Conservation (phyloP, 2,329 filamentous ascomycete species). For the Hortaea sp. region DNA sequence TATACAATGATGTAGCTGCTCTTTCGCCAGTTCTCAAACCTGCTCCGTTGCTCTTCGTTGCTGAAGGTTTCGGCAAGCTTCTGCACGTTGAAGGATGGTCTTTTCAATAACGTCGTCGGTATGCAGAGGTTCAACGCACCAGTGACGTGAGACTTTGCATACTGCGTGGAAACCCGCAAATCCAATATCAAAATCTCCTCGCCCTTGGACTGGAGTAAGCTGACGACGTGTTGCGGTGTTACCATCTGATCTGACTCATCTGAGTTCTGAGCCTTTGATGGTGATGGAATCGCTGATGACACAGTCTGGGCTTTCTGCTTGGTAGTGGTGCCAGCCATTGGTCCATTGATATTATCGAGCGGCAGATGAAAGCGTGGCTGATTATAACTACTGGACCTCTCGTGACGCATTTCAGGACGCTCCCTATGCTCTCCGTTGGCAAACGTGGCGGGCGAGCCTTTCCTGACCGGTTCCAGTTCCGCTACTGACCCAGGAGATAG, state of each 20-base stretch:
- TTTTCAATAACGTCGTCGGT: slow-evolving; percentile 83
- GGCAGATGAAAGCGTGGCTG: slow-evolving; percentile 19
- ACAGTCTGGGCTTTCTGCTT: slow-evolving; percentile 35
- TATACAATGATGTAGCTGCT: slow-evolving; percentile 77
- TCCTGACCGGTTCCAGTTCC: slow-evolving; percentile 33
- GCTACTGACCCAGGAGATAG: slow-evolving; percentile 35
- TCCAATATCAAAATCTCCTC: slow-evolving; percentile 64
- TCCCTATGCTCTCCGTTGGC: slow-evolving; percentile 16
- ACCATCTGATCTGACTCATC: slow-evolving; percentile 28
- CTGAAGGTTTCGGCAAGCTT: slow-evolving; percentile 85
- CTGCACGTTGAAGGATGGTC: slow-evolving; percentile 78
- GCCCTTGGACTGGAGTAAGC: slow-evolving; percentile 34
- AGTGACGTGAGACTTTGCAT: slow-evolving; percentile 60
- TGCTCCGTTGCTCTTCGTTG: slow-evolving; percentile 55
- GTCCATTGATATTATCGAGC: slow-evolving; percentile 15
- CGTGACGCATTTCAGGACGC: neutral
- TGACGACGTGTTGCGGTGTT: slow-evolving; percentile 39
- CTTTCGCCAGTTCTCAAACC: slow-evolving; percentile 66
- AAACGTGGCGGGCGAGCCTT: slow-evolving; percentile 38
- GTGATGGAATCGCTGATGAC: slow-evolving; percentile 21
- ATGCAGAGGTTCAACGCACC: slow-evolving; percentile 90
- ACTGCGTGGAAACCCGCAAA: slow-evolving; percentile 77
- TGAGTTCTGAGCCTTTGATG: too few species aligned
- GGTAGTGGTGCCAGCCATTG: slow-evolving; percentile 1
- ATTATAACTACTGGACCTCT: slow-evolving; percentile 1